Evolutionary conservation across 1,284 basidiomycete genomes (phyloP).

Genomic region (Microbotryum violaceum): DNA sequence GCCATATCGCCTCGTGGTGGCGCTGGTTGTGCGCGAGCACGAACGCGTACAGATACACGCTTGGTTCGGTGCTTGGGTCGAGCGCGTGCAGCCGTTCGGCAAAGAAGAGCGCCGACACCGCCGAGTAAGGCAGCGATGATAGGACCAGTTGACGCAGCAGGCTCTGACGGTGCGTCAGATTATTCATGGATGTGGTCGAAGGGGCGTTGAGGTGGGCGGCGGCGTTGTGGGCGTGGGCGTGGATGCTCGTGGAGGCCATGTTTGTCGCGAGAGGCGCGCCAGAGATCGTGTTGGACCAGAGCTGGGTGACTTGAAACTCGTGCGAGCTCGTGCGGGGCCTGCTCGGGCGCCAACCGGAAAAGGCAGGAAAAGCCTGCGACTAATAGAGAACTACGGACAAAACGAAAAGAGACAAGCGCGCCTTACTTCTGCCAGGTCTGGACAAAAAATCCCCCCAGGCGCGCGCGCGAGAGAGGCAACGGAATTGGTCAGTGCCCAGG

Average conservation of each 20-base stretch:
- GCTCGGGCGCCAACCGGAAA: background rate
- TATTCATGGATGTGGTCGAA: background rate
- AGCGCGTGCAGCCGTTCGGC: slow-evolving; percentile 34
- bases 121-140: slow-evolving; percentile 13
- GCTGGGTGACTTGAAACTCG: too few species aligned
- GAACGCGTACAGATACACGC: slow-evolving; percentile 28
- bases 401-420: too few species aligned
- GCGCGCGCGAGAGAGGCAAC: too few species aligned
- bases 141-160: slow-evolving; percentile 16
- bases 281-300: background rate
- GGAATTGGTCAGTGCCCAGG: too few species aligned
- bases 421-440: too few species aligned
- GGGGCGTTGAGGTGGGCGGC: background rate
- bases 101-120: slow-evolving; percentile 34
- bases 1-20: slow-evolving; percentile 30
- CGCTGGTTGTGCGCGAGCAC: slow-evolving; percentile 10
- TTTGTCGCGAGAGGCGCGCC: background rate
- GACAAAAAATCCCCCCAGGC: too few species aligned
- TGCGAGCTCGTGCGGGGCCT: too few species aligned
- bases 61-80: slow-evolving; percentile 28
- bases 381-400: too few species aligned
- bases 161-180: background rate
- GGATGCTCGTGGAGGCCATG: background rate
- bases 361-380: too few species aligned
- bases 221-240: background rate